These are phyloP conservation scores for Termitomyces sp. DNA, from an alignment of 768 basidiomycete genomes.

Conservation along the genomic window DNA sequence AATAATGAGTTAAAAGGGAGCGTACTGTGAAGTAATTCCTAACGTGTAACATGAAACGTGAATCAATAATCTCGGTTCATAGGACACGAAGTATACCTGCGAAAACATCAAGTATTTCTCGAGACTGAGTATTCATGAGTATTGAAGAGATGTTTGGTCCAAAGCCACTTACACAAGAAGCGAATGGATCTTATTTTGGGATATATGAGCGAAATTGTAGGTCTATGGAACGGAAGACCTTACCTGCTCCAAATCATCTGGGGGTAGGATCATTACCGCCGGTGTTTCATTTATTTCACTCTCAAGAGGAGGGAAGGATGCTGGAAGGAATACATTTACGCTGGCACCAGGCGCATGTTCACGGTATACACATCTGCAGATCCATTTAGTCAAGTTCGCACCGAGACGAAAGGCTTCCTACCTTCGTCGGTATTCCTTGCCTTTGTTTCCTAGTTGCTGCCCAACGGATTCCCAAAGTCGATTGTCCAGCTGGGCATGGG, in stretches of 20 bases:
- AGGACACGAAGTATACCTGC: conserved; percentile 20
- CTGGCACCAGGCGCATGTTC: conserved; percentile 26
- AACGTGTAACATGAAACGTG: neutral
- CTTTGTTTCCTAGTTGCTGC: conserved; percentile 30
- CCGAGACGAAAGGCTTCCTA: conserved; percentile 11
- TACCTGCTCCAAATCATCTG: conserved; percentile 46
- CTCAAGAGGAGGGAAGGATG: conserved; percentile 40
- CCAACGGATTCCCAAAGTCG: conserved; percentile 35
- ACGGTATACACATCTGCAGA: conserved; percentile 40
- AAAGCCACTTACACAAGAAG: conserved; percentile 45
- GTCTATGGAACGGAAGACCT: neutral
- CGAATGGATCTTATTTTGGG: conserved; percentile 40
- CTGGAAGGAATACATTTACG: conserved; percentile 43
- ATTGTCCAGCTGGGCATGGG: conserved; percentile 32
- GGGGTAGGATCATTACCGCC: conserved; percentile 28
- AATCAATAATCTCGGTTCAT: neutral
- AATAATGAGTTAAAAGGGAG: neutral
- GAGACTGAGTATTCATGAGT: conserved; percentile 20
- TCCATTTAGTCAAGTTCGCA: neutral
- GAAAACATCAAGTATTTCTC: conserved; percentile 44
- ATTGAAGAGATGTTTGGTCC: neutral
- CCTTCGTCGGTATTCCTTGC: conserved; percentile 51
- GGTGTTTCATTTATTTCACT: conserved; percentile 16
- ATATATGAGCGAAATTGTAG: neutral
- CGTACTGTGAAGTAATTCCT: conserved; percentile 31